A percentile compares a stretch with the other conserved stretches of the same genome.
Evolutionary conservation across 2,329 filamentous ascomycete species (phyloP).

Genomic region (Salinomyces thailandicus): DNA sequence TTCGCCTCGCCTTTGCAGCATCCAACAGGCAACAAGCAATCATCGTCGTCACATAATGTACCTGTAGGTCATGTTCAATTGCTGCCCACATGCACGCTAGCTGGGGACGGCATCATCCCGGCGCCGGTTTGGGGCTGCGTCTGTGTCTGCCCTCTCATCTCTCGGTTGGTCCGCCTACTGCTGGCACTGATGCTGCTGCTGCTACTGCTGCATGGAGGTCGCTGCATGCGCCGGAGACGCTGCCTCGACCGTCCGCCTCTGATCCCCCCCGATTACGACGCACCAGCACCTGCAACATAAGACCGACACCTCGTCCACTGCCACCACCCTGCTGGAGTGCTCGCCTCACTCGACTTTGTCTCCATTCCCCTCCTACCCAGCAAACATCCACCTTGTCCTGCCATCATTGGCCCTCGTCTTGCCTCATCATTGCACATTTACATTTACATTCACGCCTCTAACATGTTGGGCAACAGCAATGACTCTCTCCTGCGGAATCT

Average conservation of each 20-base stretch:
- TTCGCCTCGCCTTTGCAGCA: no score
- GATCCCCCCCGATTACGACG: slow-evolving; percentile 4
- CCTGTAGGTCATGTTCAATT: no score
- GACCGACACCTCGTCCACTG: neutral
- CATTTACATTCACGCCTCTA: no score
- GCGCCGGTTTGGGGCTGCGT: no score
- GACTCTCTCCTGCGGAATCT: slow-evolving; percentile 11
- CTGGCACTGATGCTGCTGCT: no score
- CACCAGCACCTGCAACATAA: slow-evolving; percentile 5
- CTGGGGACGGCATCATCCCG: no score
- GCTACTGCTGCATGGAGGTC: slow-evolving; percentile 1
- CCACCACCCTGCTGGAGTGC: neutral
- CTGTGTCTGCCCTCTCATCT: slow-evolving; percentile 1
- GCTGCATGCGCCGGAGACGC: slow-evolving; percentile 2
- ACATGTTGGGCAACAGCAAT: slow-evolving; percentile 3
- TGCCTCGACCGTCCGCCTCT: neutral
- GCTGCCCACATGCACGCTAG: no score
- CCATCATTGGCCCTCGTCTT: slow-evolving; percentile 1
- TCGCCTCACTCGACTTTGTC: slow-evolving; percentile 3
- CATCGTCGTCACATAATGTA: no score
- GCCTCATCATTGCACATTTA: no score
- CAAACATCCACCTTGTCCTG: no score
- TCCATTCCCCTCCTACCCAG: neutral
- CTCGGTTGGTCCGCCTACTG: no score
- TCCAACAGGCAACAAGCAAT: no score